phyloP scores from a whole-genome alignment of 306 rosid species.

The Prunus mira region DNA sequence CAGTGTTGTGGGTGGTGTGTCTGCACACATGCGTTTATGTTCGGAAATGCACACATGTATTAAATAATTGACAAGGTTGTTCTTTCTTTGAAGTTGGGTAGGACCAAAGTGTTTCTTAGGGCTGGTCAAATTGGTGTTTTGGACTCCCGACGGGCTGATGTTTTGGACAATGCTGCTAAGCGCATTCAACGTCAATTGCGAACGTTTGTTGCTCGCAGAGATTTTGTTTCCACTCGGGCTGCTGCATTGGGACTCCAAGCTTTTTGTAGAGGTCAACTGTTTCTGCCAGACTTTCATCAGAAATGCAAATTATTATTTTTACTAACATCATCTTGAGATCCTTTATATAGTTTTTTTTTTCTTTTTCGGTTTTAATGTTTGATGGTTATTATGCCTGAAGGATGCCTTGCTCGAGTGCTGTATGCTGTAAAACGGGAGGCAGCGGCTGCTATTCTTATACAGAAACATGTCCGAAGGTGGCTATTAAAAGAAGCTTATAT shows the following conservation, averaged over 20 bases:
- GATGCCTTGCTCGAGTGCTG: slow-evolving; percentile 61
- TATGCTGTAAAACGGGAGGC: slow-evolving; percentile 65
- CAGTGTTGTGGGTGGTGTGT: background rate
- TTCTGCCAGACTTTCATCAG: slow-evolving; percentile 1
- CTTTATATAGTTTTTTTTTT: background rate
- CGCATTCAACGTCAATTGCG: slow-evolving; percentile 61
- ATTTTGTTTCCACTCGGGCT: slow-evolving; percentile 50
- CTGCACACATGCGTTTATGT: background rate
- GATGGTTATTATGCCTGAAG: slow-evolving; percentile 38
- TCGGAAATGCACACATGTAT: background rate
- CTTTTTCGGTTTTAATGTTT: slow-evolving; percentile 3
- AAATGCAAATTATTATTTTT: background rate
- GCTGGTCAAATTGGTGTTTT: slow-evolving; percentile 96
- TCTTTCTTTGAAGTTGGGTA: slow-evolving; percentile 64
- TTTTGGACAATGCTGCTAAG: slow-evolving; percentile 85
- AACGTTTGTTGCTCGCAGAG: slow-evolving; percentile 64
- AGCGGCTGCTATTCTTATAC: slow-evolving; percentile 60
- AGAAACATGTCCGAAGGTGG: slow-evolving; percentile 67
- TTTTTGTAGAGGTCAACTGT: slow-evolving; percentile 68
- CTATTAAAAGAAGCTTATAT: slow-evolving; percentile 41
- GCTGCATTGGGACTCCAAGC: slow-evolving; percentile 78
- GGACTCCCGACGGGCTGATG: slow-evolving; percentile 80
- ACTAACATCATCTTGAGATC: background rate
- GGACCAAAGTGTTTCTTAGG: slow-evolving; percentile 90
- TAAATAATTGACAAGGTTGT: background rate